These are phyloP conservation scores for Verticillium isaacii DNA, from an alignment of 2,329 filamentous ascomycete species.

Conservation along the genomic window DNA sequence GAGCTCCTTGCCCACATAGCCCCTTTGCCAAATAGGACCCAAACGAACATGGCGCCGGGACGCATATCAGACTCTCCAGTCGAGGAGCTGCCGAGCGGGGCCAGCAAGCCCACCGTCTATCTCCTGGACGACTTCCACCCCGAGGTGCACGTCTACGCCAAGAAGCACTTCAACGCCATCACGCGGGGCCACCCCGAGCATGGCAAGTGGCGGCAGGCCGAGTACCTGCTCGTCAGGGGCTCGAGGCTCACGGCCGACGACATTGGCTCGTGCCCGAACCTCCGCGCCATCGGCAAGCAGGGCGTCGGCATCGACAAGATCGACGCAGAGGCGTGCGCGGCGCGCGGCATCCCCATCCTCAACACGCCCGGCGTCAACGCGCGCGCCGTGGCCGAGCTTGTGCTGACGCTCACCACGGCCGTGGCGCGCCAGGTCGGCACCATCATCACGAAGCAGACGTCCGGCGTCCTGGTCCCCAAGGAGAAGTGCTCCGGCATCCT, in stretches of 20 bases:
- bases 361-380: slow-evolving; percentile 43
- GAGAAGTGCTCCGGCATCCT: slow-evolving; percentile 34
- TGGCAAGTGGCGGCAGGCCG: slow-evolving; percentile 31
- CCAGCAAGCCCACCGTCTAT: slow-evolving; percentile 32
- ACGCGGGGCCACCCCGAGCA: slow-evolving; percentile 26
- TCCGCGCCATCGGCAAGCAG: slow-evolving; percentile 40
- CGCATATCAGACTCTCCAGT: not conserved
- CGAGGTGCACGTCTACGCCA: slow-evolving; percentile 25
- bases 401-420: slow-evolving; percentile 27
- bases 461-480: slow-evolving; percentile 24
- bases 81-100: not conserved
- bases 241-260: slow-evolving; percentile 32
- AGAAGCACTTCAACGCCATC: slow-evolving; percentile 33
- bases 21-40: no score
- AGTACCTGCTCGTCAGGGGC: slow-evolving; percentile 31
- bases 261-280: slow-evolving; percentile 25
- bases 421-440: slow-evolving; percentile 25
- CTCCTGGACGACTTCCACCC: slow-evolving; percentile 33
- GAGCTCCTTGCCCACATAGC: no score
- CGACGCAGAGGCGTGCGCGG: slow-evolving; percentile 31
- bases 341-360: slow-evolving; percentile 34
- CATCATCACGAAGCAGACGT: slow-evolving; percentile 23
- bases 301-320: slow-evolving; percentile 43
- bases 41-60: slow-evolving; percentile 7
- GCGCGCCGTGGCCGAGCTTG: slow-evolving; percentile 33